Base-by-base conservation (phyloP, 2,329 filamentous ascomycete species). In the Xylaria sp. region DNA sequence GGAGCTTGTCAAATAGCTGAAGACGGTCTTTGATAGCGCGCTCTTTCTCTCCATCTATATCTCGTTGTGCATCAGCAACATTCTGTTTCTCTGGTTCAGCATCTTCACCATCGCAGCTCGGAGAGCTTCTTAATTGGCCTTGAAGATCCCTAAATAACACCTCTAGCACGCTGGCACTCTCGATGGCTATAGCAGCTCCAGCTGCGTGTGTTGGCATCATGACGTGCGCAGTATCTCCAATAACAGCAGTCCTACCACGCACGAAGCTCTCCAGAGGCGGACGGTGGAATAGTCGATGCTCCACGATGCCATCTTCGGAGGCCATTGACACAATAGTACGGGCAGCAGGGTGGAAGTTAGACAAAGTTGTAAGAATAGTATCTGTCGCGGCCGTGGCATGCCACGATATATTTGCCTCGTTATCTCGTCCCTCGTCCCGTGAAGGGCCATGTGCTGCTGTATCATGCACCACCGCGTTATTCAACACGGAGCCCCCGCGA, bases 171-270 rank as follows among this genome's bases (percentile, higher is more conserved):
- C 62, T 53, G 4, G 67, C 63, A 19, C 64, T 66, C 58, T 69
- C 67, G 6, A 69, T 60, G 3, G 63, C 63, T 8, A 66, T 33
- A 0, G 62, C 60, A 4, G 49, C 37, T 3, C 65, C 67, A 9
- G 67, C 67, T 1, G 65, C 67, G 49, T 69, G 65, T 2, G 67
- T 67, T 11, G 67, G 67, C 49, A 69, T 17, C 67, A 69, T 69
- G n/a, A 66, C 57, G 23, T 69, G 67, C 2, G 63, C 65, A 12
- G 62, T 57, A 25, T 69, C 67, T 2, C 67, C 67, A 0, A 69
- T 54, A 9, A 69, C 19, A 19, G 54, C 65, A 5, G 61, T 46
- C 8, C 63, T 60, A 19, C 67, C 67, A 5, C 60, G 65, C 43
- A 67, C 67, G 40, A 69, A 69, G 35, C 56, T 65, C 35, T 61